Percentiles rank a stretch among this genome's conserved stretches.
Evolutionary conservation across 371 early-diverging fungal species (phyloP).

Genomic region (Saksenaea oblongispora): DNA sequence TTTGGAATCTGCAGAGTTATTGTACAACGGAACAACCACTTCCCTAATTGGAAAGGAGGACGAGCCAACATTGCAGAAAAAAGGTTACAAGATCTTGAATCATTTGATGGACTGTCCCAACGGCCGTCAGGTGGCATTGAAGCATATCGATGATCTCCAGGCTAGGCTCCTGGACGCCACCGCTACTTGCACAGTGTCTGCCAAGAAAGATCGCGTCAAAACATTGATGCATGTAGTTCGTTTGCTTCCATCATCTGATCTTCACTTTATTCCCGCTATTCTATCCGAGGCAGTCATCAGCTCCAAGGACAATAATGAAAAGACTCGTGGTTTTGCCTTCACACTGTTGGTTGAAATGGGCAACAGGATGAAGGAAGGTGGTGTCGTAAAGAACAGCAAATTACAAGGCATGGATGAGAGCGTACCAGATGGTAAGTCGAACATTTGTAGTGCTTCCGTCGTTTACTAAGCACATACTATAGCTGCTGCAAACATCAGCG

Average conservation of each 20-base stretch:
- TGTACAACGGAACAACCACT: slow-evolving; percentile 61
- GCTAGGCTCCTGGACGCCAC: slow-evolving; percentile 56
- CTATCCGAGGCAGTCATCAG: slow-evolving; percentile 90
- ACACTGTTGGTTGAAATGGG: slow-evolving; percentile 88
- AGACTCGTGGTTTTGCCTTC: slow-evolving; percentile 82
- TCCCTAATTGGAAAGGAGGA: slow-evolving; percentile 60
- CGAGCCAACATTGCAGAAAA: slow-evolving; percentile 88
- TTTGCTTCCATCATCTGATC: slow-evolving; percentile 58
- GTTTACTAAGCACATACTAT: neutral
- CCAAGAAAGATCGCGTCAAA: slow-evolving; percentile 74
- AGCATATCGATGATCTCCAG: slow-evolving; percentile 51
- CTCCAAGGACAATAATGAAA: slow-evolving; percentile 93
- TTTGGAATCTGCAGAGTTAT: slow-evolving; percentile 49
- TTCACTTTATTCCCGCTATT: slow-evolving; percentile 84
- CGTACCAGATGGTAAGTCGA: slow-evolving; percentile 44
- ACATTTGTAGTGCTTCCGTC: neutral
- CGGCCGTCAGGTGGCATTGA: slow-evolving; percentile 45
- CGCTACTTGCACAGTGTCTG: slow-evolving; percentile 54
- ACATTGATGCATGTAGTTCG: slow-evolving; percentile 56
- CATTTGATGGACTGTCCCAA: slow-evolving; percentile 55
- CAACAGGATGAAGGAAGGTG: slow-evolving; percentile 81
- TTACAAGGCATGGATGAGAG: slow-evolving; percentile 59
- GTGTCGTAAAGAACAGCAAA: slow-evolving; percentile 57
- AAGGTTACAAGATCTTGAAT: slow-evolving; percentile 87
- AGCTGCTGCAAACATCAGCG: slow-evolving; percentile 54